These are phyloP conservation scores for Colletotrichum musicola DNA, from an alignment of 2,329 filamentous ascomycete species.

Conservation along the genomic window DNA sequence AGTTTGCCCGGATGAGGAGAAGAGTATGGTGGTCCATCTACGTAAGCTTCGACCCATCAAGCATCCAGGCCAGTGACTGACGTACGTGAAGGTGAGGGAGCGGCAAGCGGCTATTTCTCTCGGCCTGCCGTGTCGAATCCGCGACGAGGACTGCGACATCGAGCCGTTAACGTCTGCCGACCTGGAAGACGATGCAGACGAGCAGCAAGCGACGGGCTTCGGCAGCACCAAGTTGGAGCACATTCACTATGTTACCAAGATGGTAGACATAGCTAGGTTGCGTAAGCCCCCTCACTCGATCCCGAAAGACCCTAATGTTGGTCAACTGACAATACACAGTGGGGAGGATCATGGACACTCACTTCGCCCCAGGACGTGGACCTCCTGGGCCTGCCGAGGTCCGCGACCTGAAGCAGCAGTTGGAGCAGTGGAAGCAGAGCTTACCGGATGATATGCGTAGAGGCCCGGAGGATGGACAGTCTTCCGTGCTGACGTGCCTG, in stretches of 20 bases:
- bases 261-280: slow-evolving; percentile 52
- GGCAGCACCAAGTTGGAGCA: slow-evolving; percentile 50
- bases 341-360: slow-evolving; percentile 51
- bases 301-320: not conserved
- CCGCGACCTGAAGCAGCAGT: slow-evolving; percentile 44
- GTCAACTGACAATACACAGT: slow-evolving; percentile 41
- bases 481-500: slow-evolving; percentile 52
- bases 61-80: not conserved
- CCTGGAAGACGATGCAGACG: slow-evolving; percentile 46
- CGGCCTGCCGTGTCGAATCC: slow-evolving; percentile 52
- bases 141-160: slow-evolving; percentile 55
- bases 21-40: slow-evolving; percentile 69
- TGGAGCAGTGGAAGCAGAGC: slow-evolving; percentile 51
- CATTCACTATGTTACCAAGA: slow-evolving; percentile 52
- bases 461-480: slow-evolving; percentile 48
- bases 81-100: slow-evolving; percentile 48
- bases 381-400: slow-evolving; percentile 46
- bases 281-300: slow-evolving; percentile 41
- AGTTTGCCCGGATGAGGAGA: slow-evolving; percentile 54
- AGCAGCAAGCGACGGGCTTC: slow-evolving; percentile 43
- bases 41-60: slow-evolving; percentile 2
- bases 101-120: slow-evolving; percentile 53
- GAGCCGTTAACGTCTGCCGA: slow-evolving; percentile 49
- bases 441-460: slow-evolving; percentile 48
- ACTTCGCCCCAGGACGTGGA: slow-evolving; percentile 51